Conservation (phyloP, 2,329 filamentous ascomycete species). For the Curvularia sp. region DNA sequence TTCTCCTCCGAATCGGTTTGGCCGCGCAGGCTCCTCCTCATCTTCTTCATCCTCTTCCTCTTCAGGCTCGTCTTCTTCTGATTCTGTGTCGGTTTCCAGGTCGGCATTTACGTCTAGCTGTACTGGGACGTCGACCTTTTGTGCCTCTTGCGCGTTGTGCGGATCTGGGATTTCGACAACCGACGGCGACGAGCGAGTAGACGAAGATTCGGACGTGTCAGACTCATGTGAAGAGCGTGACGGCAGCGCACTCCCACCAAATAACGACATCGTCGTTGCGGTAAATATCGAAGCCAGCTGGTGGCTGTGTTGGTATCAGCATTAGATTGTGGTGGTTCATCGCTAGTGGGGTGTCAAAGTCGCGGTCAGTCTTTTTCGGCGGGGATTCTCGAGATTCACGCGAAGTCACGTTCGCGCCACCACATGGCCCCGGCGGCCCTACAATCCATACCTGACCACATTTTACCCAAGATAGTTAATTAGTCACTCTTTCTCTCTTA, state of each 20-base stretch:
- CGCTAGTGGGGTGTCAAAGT: slow-evolving; percentile 8
- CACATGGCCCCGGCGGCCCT: background rate
- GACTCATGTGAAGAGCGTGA: slow-evolving; percentile 24
- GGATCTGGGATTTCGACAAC: slow-evolving; percentile 5
- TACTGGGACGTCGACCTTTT: background rate
- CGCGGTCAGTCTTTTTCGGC: slow-evolving; percentile 15
- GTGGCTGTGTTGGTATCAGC: slow-evolving; percentile 1
- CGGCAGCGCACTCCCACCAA: slow-evolving; percentile 36
- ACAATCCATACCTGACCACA: background rate
- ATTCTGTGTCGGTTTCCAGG: slow-evolving; percentile 26
- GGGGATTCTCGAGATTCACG: slow-evolving; percentile 20
- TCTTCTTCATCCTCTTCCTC: slow-evolving; percentile 13
- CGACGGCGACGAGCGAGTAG: slow-evolving; percentile 16
- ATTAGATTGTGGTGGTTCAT: slow-evolving; percentile 11
- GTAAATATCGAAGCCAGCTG: slow-evolving; percentile 24
- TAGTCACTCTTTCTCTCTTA: background rate
- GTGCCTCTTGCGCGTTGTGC: slow-evolving; percentile 23
- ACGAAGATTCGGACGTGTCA: slow-evolving; percentile 15
- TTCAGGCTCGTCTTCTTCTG: slow-evolving; percentile 13
- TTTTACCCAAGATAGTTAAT: background rate
- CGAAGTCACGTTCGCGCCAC: slow-evolving; percentile 25
- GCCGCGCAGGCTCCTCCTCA: slow-evolving; percentile 40
- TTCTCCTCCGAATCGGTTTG: slow-evolving; percentile 76
- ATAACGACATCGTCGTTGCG: slow-evolving; percentile 48
- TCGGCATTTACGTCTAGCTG: slow-evolving; percentile 21